Conservation (phyloP, 352 stramenopile genomes). For the Globisporangium irregulare region DNA sequence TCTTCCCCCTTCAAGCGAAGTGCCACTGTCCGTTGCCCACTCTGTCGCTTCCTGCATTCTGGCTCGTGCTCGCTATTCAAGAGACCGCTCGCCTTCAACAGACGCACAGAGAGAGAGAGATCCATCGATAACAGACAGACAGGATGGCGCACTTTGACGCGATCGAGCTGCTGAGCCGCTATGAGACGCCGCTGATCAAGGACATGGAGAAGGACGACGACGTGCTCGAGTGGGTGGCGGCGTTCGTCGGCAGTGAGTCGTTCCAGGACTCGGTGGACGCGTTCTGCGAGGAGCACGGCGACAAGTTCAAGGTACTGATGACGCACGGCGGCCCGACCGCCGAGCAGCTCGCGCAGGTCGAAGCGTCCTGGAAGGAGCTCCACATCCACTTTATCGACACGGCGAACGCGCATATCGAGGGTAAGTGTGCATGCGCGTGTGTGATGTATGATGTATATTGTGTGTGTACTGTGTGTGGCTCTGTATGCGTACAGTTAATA, state of each 20-base stretch:
- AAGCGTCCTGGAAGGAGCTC: constrained; percentile 63
- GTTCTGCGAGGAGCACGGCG: constrained; percentile 59
- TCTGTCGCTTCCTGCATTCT: background rate
- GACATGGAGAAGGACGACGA: constrained; percentile 81
- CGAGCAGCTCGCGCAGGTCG: constrained; percentile 57
- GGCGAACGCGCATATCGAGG: constrained; percentile 66
- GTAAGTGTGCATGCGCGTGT: constrained; percentile 5
- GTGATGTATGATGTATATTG: background rate
- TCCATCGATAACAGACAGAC: background rate
- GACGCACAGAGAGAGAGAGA: background rate
- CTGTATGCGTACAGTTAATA: background rate
- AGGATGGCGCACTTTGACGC: constrained; percentile 58
- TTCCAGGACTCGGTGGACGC: constrained; percentile 64
- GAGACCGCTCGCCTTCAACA: background rate
- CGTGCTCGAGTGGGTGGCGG: constrained; percentile 78
- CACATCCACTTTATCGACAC: constrained; percentile 70
- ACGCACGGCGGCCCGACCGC: constrained; percentile 56
- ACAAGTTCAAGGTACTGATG: constrained; percentile 61
- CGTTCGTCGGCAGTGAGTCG: constrained; percentile 63
- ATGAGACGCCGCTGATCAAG: constrained; percentile 78
- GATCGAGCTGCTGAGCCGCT: constrained; percentile 74
- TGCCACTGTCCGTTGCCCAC: background rate
- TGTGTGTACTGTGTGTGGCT: background rate
- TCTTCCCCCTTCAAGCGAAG: background rate
- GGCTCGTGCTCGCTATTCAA: background rate